Evolutionary conservation across 805 yeast species (phyloP), one percentile per base, ranked within the genome.

Genomic region (Candida coquimbonensis): DNA sequence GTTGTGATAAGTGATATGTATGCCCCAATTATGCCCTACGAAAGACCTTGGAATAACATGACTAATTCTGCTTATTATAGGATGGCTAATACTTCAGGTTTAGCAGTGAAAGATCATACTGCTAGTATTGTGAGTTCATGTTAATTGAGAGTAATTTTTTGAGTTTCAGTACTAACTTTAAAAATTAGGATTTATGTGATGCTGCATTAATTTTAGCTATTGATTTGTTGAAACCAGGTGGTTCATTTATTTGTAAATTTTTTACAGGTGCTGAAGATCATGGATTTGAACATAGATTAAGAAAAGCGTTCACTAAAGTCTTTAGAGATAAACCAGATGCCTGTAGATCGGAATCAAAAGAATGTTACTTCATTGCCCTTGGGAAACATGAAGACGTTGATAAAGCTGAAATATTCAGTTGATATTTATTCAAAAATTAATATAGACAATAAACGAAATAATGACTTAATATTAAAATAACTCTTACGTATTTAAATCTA

Each of bases 71-170:
- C 96, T 40, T 84, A 80, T 61, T 70, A 71, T 67, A 91, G 96
- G 98, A 84, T 91, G 86, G 86, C 88, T 40, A 91, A 91, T 60
- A 87, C 97, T 5, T 72, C 89, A 13, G 98, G 99, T 5, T 66
- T 87, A 36, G 77, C 81, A 9, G 80, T 84, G 36, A 77, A 78
- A 51, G 99, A 91, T 62, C 98, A 91, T 64, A 67, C 75, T 13
- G 79, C 78, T 53, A 88, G 96, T 49, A 83, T 93, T 52, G 87
- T 74, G 56, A 59, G 77, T 64, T 38, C n/a, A 9, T 36, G 9
- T 29, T 36, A 9, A n/a, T 16, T n/a, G 13, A 6, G 8, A 11
- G 5, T 40, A 3, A 5, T 25, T n/a, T 5, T 14, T 17, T 16
- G 6, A 8, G 4, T 2, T 17, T 8, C 36, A 43, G 48, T 52